These are phyloP conservation scores for Diophrys sp. DNA, from an alignment of 73 alveolate species.

Conservation along the genomic window DNA sequence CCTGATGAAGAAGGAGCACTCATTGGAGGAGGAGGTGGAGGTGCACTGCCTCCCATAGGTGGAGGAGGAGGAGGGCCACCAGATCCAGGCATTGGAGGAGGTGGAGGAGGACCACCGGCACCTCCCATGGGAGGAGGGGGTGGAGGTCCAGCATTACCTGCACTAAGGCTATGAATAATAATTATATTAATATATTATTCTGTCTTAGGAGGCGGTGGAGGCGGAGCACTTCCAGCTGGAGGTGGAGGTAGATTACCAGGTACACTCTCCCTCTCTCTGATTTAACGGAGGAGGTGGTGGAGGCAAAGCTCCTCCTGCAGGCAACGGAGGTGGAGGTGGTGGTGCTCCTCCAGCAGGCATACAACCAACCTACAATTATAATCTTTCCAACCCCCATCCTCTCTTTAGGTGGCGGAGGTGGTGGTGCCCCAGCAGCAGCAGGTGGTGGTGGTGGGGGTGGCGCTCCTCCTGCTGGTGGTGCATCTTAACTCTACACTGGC, in stretches of 20 bases:
- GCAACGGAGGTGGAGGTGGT: neutral
- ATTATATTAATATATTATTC: too few relatives aligned
- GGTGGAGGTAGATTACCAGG: neutral
- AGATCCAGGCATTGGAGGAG: neutral
- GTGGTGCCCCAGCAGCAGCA: neutral
- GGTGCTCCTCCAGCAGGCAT: neutral
- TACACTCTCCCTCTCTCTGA: too few relatives aligned
- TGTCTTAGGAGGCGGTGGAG: neutral
- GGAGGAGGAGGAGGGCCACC: conserved; percentile 1
- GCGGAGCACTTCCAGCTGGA: neutral
- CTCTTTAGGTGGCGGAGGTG: neutral
- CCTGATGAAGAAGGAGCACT: too few relatives aligned
- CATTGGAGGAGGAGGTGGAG: conserved; percentile 7
- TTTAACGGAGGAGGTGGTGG: conserved; percentile 1
- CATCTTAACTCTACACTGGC: neutral
- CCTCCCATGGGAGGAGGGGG: neutral
- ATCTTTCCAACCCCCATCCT: too few relatives aligned
- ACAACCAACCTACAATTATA: too few relatives aligned
- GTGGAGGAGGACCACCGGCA: conserved; percentile 4
- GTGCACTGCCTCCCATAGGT: neutral
- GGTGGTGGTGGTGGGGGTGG: neutral
- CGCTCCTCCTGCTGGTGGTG: neutral
- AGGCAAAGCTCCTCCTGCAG: neutral
- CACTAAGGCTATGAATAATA: too few relatives aligned
- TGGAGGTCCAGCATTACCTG: neutral